Evolutionary conservation across 1,139 yeast genomes (phyloP), one percentile per base, ranked within the genome.

Genomic region (Torulaspora globosa): DNA sequence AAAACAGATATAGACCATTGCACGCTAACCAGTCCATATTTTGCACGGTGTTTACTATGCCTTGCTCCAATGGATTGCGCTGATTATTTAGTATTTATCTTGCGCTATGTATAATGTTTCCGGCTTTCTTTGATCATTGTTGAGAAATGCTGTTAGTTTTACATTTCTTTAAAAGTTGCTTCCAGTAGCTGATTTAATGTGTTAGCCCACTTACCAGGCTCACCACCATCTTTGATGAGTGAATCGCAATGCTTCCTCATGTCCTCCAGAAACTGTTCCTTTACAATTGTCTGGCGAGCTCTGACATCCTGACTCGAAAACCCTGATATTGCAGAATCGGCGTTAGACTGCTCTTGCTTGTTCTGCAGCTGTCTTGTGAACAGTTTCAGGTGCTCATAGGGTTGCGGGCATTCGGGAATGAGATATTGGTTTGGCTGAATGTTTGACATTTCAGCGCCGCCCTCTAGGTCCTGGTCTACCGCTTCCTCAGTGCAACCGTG

Each of bases 141-240:
- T 23, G 24, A 36, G 14, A 36, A 16, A 14, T 23, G 18, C 29
- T 27, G 15, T 7, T 11, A 26, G 10, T 15, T 27, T 11, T 33
- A 40, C 33, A 14, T 14, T 6, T 33, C 32, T 14, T 35, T 28
- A 24, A 30, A 36, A n/a, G 23, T 36, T 7, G 31, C 11, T 19
- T 51, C 57, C 3, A 61, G 44, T 10, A 67, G 39, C 11, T 50
- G 53, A 26, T 60, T 54, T 32, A 68, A 39, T 6, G 54, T 56
- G 40, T 73, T 73, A 9, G 87, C 83, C 41, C 72, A 73, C 51
- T 82, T 75, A 3, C 89, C 92, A 10, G 76, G 70, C 49, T 83
- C 89, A 2, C 94, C 94, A 8, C 89, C 90, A 57, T 86, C 95
- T 56, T 79, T 80, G 8, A 78, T 63, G 36, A 80, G 62, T 33